These are phyloP conservation scores for Miamiensis avidus DNA, from an alignment of 169 alveolate genomes.

Conservation along the genomic window DNA sequence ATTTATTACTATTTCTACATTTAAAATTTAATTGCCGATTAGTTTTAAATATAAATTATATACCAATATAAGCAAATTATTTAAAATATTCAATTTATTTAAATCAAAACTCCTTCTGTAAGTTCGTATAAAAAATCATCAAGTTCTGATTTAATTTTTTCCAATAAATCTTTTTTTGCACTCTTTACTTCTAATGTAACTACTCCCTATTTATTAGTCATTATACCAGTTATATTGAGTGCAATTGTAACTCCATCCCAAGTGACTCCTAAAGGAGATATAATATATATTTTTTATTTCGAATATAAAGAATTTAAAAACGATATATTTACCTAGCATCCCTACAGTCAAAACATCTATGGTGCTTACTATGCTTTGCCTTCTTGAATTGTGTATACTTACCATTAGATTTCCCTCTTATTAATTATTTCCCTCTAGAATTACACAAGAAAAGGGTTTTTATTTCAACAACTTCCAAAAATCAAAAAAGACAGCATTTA, in stretches of 20 bases:
- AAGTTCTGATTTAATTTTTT: background rate
- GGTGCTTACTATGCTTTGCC: background rate
- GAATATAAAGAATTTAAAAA: background rate
- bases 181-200: background rate
- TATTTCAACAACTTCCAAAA: background rate
- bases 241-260: conserved; percentile 30
- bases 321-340: conserved; percentile 1
- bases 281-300: too few relatives aligned
- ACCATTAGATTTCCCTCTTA: background rate
- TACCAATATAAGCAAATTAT: too few relatives aligned
- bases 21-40: too few relatives aligned
- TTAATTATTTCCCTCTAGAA: conserved; percentile 13
- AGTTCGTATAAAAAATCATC: background rate
- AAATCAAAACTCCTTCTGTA: background rate
- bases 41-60: too few relatives aligned
- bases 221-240: conserved; percentile 1
- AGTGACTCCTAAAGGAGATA: background rate
- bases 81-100: background rate
- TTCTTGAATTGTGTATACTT: background rate
- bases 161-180: background rate
- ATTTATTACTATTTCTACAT: too few relatives aligned
- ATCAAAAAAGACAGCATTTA: background rate
- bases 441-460: conserved; percentile 6
- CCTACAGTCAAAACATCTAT: conserved; percentile 2
- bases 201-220: background rate